Conservation (phyloP, 192 early-diverging fungal species). For the Glomus cerebriforme region DNA sequence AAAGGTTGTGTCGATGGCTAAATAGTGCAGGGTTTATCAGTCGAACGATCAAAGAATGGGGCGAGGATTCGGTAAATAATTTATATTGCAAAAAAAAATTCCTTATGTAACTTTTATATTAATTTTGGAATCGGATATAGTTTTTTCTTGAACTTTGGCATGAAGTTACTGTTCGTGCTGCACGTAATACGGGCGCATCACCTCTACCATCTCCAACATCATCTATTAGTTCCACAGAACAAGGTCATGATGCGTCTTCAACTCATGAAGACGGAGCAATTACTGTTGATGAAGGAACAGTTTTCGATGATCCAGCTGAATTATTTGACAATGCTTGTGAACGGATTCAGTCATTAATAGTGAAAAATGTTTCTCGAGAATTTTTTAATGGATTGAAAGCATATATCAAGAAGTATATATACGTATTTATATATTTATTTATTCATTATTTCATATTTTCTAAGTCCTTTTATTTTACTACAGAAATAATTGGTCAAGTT, state of each 20-base stretch:
- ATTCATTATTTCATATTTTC: background rate
- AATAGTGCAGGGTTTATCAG: slow-evolving; percentile 47
- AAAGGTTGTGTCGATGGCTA: slow-evolving; percentile 55
- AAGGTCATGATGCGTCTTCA: slow-evolving; percentile 29
- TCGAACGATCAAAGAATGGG: slow-evolving; percentile 51
- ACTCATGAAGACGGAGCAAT: slow-evolving; percentile 26
- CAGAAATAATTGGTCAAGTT: slow-evolving; percentile 53
- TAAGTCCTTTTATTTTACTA: background rate
- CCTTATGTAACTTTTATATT: background rate
- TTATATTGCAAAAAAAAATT: background rate
- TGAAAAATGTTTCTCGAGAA: slow-evolving; percentile 48
- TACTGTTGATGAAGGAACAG: slow-evolving; percentile 40
- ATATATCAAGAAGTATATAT: slow-evolving; percentile 49
- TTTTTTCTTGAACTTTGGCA: slow-evolving; percentile 56
- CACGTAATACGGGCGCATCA: background rate
- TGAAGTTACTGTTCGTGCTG: slow-evolving; percentile 38
- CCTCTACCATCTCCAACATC: slow-evolving; percentile 28
- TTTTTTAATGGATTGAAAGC: slow-evolving; percentile 44
- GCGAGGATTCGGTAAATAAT: slow-evolving; percentile 54
- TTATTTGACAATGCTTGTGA: slow-evolving; percentile 41
- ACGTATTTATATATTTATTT: background rate
- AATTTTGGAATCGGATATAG: slow-evolving; percentile 33
- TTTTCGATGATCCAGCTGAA: slow-evolving; percentile 48
- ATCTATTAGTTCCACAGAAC: slow-evolving; percentile 25
- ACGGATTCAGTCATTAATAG: slow-evolving; percentile 46